Percentiles rank a stretch among this genome's conserved stretches.
Evolutionary conservation across 1,284 basidiomycete genomes (phyloP).

Genomic region (Ustilago trichophora): DNA sequence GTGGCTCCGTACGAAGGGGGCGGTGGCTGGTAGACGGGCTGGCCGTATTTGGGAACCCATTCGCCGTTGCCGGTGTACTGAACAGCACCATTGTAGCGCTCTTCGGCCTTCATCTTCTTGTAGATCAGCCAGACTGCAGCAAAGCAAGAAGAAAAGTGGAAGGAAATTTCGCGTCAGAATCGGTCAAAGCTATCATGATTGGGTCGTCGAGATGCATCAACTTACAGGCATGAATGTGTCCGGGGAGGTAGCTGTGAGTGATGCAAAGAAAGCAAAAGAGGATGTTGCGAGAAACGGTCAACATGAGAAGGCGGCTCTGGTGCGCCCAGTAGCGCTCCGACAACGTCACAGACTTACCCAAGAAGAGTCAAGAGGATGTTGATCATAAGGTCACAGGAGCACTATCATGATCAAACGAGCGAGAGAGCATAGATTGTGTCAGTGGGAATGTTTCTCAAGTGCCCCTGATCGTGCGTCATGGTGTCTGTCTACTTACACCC

Average conservation of each 20-base stretch:
- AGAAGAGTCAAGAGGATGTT: conserved; percentile 79
- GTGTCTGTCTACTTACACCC: conserved; percentile 67
- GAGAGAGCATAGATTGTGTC: background rate
- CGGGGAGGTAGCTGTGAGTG: conserved; percentile 36
- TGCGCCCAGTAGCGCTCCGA: too few relatives aligned
- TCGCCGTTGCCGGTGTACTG: conserved; percentile 51
- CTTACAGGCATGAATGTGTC: conserved; percentile 44
- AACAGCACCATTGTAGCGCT: conserved; percentile 41
- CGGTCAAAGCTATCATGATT: too few relatives aligned
- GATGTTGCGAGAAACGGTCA: too few relatives aligned
- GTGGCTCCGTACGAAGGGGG: conserved; percentile 39
- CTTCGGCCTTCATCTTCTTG: conserved; percentile 56
- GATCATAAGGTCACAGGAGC: conserved; percentile 75
- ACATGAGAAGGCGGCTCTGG: too few relatives aligned
- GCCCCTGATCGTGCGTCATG: too few relatives aligned
- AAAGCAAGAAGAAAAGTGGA: background rate
- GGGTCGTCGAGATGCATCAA: too few relatives aligned
- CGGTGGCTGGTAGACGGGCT: conserved; percentile 22
- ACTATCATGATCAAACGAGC: conserved; percentile 11
- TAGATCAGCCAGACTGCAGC: conserved; percentile 47
- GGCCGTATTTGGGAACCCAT: conserved; percentile 34
- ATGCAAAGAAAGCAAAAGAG: too few relatives aligned
- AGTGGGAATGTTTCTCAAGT: too few relatives aligned
- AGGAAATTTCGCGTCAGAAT: too few relatives aligned
- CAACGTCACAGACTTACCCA: too few relatives aligned